Conservation (phyloP, 2,329 filamentous ascomycete species). For the Phaeosphaeriaceae sp. region DNA sequence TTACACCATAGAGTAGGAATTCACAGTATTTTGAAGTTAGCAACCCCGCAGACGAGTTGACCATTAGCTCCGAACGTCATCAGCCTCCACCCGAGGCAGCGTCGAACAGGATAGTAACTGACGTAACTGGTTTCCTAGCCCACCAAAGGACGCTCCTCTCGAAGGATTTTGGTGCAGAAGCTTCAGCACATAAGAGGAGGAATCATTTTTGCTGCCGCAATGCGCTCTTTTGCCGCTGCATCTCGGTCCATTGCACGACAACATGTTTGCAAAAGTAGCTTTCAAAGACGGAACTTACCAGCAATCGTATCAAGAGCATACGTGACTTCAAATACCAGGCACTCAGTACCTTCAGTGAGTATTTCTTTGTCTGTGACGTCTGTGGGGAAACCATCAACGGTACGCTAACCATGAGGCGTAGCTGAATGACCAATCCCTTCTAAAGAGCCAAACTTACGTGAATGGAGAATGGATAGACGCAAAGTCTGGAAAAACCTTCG, state of each 20-base stretch:
- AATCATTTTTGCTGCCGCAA: constrained; percentile 17
- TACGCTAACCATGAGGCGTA: constrained; percentile 26
- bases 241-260: constrained; percentile 41
- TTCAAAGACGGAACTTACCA: constrained; percentile 42
- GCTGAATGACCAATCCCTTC: constrained; percentile 64
- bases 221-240: constrained; percentile 43
- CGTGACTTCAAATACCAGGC: constrained; percentile 47
- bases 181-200: neutral
- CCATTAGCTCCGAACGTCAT: constrained; percentile 19
- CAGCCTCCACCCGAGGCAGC: neutral
- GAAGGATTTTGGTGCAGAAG: constrained; percentile 5
- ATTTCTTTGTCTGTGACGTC: neutral
- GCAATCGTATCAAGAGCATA: constrained; percentile 48
- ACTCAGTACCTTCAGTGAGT: constrained; percentile 50
- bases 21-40: too few relatives aligned
- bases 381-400: neutral
- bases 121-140: constrained; percentile 3
- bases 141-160: constrained; percentile 1
- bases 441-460: constrained; percentile 85
- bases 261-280: constrained; percentile 36
- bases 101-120: constrained; percentile 12
- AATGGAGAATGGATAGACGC: constrained; percentile 92
- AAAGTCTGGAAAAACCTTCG: constrained; percentile 88
- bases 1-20: too few relatives aligned
- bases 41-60: constrained; percentile 3